These are phyloP conservation scores for Ascoidea rubescens DNA, from an alignment of 805 yeast genomes.

Conservation along the genomic window DNA sequence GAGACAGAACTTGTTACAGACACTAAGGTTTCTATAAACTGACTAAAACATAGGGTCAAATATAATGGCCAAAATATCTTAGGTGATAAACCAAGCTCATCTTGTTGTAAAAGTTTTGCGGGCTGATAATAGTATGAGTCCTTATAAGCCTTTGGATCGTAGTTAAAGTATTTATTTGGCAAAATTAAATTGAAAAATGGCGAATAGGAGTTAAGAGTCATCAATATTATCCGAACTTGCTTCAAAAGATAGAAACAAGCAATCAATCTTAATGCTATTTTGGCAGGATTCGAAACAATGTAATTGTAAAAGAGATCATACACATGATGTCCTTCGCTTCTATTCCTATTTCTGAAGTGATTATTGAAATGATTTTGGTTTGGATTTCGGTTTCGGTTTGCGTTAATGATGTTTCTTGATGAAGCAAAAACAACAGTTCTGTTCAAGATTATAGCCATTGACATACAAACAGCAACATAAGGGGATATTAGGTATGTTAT, in stretches of 20 bases:
- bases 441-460: slow-evolving; percentile 43
- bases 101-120: slow-evolving; percentile 2
- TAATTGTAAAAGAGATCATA: slow-evolving; percentile 14
- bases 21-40: slow-evolving; percentile 52
- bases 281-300: slow-evolving; percentile 1
- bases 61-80: slow-evolving; percentile 45
- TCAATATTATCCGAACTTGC: slow-evolving; percentile 18
- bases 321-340: slow-evolving; percentile 11
- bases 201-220: slow-evolving; percentile 17
- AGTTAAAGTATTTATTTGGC: slow-evolving; percentile 9
- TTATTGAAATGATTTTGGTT: slow-evolving; percentile 1
- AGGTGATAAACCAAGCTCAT: slow-evolving; percentile 31
- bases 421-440: slow-evolving; percentile 46
- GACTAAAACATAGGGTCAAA: slow-evolving; percentile 42
- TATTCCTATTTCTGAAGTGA: too few relatives aligned
- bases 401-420: slow-evolving; percentile 23
- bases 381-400: slow-evolving; percentile 11
- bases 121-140: slow-evolving; percentile 7
- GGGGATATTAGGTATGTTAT: slow-evolving; percentile 33
- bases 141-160: slow-evolving; percentile 11
- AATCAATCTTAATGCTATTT: slow-evolving; percentile 17
- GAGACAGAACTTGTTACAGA: slow-evolving; percentile 39
- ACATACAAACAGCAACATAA: slow-evolving; percentile 38
- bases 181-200: slow-evolving; percentile 6
- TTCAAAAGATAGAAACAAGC: slow-evolving; percentile 17